Evolutionary conservation across 345 rosid species (phyloP), one percentile per base, ranked within the genome.

Genomic region (Laguncularia racemosa): DNA sequence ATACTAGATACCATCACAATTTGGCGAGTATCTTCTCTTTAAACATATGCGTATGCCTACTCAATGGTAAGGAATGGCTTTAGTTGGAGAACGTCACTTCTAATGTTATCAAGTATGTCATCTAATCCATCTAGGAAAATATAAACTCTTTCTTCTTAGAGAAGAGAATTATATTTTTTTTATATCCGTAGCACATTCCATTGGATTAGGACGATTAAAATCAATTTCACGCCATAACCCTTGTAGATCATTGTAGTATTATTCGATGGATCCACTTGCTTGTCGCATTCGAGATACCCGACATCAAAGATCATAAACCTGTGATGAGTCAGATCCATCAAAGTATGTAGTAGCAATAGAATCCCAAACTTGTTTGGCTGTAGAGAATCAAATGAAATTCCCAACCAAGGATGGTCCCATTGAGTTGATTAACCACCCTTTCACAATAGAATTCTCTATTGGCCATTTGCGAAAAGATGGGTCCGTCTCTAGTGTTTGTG

Each of bases 31-130:
- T 26, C 28, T 26, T 26, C 28, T 26, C 28, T 26, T 26, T 6
- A 26, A 2, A 26, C 28, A 26, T 26, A 26, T 26, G 28, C 28
- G 6, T 26, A 26, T 2, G 28, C 28, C 6, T 6, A 26, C 28
- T 26, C 28, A 26, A 26, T 26, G 28, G 28, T 26, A 26, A 6
- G 28, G 28, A 26, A 26, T 26, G 28, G 28, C 6, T 26, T 26
- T 26, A 61, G 13, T 17, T 61, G 38, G 3, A 61, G 43, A 2
- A 61, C 57, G 19, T 61, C 58, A 51, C 65, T 44, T 12, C 43
- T 17, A 12, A 52, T 52, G 0, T 52, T 43, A 11, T 61, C 64
- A 14, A 61, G 44, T 14, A 12, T 19, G 14, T 61, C 57, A 19
- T 51, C 50, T 0, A 61, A 17, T 9, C 65, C 57, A 44, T 61